Percentiles rank a stretch among this genome's conserved stretches.
phyloP scores from a whole-genome alignment of 2,329 filamentous ascomycete species.

The Tolypocladium nubicola region DNA sequence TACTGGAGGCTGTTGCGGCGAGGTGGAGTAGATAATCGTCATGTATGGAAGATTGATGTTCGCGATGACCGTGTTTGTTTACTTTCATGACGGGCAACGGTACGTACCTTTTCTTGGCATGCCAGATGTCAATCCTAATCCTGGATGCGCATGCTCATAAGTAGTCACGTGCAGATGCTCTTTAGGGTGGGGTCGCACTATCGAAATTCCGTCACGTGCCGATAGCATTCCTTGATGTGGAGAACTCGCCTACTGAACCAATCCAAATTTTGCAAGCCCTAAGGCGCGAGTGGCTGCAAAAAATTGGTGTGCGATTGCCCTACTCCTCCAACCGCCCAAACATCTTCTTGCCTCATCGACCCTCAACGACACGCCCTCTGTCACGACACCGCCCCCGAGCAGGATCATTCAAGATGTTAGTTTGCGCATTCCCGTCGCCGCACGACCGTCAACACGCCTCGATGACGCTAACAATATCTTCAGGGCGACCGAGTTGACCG shows the following conservation, averaged over 20 bases:
- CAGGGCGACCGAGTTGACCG: slow-evolving; percentile 98
- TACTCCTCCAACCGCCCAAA: slow-evolving; percentile 27
- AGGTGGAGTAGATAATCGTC: background rate
- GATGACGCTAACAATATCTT: slow-evolving; percentile 25
- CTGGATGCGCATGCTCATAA: background rate
- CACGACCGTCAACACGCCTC: slow-evolving; percentile 8
- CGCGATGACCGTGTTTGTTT: slow-evolving; percentile 27
- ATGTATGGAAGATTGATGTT: slow-evolving; percentile 1
- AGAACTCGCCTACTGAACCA: slow-evolving; percentile 18
- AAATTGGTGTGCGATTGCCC: slow-evolving; percentile 24
- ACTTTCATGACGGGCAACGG: slow-evolving; percentile 15
- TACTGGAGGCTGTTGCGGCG: slow-evolving; percentile 10
- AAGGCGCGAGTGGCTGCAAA: slow-evolving; percentile 21
- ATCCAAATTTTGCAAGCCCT: slow-evolving; percentile 31
- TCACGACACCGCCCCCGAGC: slow-evolving; percentile 25
- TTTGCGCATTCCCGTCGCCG: slow-evolving; percentile 9
- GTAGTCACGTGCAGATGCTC: background rate
- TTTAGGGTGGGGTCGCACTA: background rate
- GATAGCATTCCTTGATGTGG: slow-evolving; percentile 6
- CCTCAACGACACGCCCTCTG: slow-evolving; percentile 27
- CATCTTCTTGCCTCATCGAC: slow-evolving; percentile 23
- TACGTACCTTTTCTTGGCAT: slow-evolving; percentile 5
- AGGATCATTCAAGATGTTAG: slow-evolving; percentile 35
- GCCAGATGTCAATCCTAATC: background rate
- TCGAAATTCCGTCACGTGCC: slow-evolving; percentile 3